Conservation (phyloP, 768 basidiomycete genomes). For the Strobilomyces echinocephalus region DNA sequence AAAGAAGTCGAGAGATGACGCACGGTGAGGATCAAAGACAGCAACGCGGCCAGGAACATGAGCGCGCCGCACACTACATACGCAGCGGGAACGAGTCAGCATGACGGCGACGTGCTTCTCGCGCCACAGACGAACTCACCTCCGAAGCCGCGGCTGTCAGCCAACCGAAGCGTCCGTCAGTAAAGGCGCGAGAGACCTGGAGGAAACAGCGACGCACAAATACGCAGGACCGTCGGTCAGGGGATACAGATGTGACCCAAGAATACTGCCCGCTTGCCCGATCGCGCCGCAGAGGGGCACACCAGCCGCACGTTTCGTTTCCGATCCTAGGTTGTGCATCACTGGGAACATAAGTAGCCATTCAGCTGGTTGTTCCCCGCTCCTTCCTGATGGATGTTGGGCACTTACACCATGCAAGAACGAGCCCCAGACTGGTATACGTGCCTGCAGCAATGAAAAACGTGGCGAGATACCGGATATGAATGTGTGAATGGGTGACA, state of each 20-base stretch:
- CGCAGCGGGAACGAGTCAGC: no score
- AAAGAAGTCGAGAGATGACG: background rate
- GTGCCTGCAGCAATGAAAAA: conserved; percentile 45
- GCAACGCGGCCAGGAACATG: conserved; percentile 22
- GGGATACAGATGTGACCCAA: conserved; percentile 41
- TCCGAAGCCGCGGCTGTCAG: no score
- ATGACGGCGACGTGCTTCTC: no score
- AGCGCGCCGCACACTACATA: conserved; percentile 17
- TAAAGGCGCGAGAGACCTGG: no score
- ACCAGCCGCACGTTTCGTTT: conserved; percentile 42
- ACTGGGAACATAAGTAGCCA: conserved; percentile 24
- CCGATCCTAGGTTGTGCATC: conserved; percentile 40
- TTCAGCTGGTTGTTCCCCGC: no score
- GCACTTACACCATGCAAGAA: conserved; percentile 46
- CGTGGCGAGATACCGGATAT: conserved; percentile 42
- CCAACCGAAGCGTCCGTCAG: no score
- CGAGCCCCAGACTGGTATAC: conserved; percentile 41
- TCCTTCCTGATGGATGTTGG: background rate
- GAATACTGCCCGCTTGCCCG: conserved; percentile 39
- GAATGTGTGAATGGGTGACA: conserved; percentile 24
- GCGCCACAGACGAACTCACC: background rate
- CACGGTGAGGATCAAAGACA: conserved; percentile 20
- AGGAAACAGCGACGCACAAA: conserved; percentile 19
- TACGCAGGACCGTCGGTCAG: conserved; percentile 38
- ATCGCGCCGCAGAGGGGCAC: conserved; percentile 40